A percentile compares a stretch with the other conserved stretches of the same genome.
Conservation (phyloP, 129 eudicot species). For the Solidago caesia region DNA sequence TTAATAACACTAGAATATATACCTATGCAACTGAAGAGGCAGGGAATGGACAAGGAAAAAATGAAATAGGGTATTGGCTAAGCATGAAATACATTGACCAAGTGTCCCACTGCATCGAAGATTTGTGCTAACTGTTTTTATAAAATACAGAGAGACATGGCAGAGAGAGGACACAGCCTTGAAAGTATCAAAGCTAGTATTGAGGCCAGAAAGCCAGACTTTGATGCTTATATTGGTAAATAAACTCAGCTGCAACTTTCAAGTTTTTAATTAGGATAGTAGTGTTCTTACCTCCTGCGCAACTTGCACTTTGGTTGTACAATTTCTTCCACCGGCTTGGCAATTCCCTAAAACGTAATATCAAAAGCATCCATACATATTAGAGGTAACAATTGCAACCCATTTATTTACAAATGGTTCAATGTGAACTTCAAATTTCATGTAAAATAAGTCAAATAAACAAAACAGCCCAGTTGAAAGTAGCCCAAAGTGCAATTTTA, state of each 20-base stretch:
- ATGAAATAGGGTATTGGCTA: background rate
- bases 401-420: background rate
- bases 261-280: slow-evolving; percentile 4
- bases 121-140: slow-evolving; percentile 9
- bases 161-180: slow-evolving; percentile 99
- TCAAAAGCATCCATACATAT: slow-evolving; percentile 7
- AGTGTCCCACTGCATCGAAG: background rate
- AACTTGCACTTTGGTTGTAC: slow-evolving; percentile 6
- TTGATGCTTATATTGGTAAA: slow-evolving; percentile 94
- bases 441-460: background rate
- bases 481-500: background rate
- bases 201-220: slow-evolving; percentile 98
- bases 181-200: slow-evolving; percentile 98
- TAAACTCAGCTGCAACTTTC: background rate
- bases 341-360: slow-evolving; percentile 13
- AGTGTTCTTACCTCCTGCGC: background rate
- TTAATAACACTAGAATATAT: too few species aligned
- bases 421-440: background rate
- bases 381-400: background rate
- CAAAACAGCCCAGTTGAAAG: background rate
- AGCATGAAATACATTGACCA: background rate
- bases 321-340: background rate
- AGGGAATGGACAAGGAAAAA: background rate
- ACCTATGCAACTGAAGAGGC: too few species aligned
- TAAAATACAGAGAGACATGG: slow-evolving; percentile 91